A percentile compares a stretch with the other conserved stretches of the same genome.
These are phyloP conservation scores for Polychytrium aggregatum DNA, from an alignment of 192 early-diverging fungal species.

Conservation along the genomic window DNA sequence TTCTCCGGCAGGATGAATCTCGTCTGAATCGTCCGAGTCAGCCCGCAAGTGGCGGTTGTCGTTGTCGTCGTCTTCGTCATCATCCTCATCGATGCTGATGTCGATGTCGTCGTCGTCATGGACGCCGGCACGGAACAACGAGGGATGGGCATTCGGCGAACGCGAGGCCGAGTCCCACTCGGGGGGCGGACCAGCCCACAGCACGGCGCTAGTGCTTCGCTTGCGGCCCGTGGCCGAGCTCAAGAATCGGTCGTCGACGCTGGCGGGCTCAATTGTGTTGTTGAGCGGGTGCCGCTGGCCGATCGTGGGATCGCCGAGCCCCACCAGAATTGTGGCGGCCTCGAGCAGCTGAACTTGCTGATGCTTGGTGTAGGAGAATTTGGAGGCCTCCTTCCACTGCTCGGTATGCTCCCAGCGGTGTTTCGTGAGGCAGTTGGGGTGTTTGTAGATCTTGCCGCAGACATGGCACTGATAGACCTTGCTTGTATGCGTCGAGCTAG, in stretches of 20 bases:
- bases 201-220: too few relatives aligned
- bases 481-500: too few relatives aligned
- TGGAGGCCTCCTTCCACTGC: conserved; percentile 46
- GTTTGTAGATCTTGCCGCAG: conserved; percentile 58
- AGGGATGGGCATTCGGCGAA: too few relatives aligned
- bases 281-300: too few relatives aligned
- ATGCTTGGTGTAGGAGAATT: conserved; percentile 52
- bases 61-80: neutral
- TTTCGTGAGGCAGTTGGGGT: conserved; percentile 49
- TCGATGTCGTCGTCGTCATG: too few relatives aligned
- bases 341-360: conserved; percentile 59
- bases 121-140: too few relatives aligned
- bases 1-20: neutral
- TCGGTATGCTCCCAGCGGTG: conserved; percentile 62
- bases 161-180: too few relatives aligned
- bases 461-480: conserved; percentile 30
- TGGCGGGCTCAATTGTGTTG: too few relatives aligned
- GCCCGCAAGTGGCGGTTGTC: neutral
- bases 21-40: neutral
- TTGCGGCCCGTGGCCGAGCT: too few relatives aligned
- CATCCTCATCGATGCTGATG: neutral
- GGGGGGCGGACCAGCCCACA: too few relatives aligned
- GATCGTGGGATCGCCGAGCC: conserved; percentile 22
- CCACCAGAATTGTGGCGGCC: conserved; percentile 49
- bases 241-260: too few relatives aligned